Base-by-base conservation (phyloP, 1,284 basidiomycete species). In the Testicularia cyperi region DNA sequence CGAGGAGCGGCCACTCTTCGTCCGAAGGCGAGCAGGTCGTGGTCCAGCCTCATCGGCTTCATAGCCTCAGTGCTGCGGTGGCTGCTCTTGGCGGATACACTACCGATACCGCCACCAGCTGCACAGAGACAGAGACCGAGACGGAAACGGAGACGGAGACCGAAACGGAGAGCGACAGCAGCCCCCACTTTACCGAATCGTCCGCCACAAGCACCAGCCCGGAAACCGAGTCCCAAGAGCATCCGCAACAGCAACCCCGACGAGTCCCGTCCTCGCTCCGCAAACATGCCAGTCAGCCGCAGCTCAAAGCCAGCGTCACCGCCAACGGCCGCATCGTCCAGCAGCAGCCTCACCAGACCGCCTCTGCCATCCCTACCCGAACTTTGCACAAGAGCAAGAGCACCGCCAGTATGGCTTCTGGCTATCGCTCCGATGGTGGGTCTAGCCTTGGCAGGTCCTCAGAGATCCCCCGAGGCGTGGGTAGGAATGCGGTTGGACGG, bases 391-490 rank as follows among this genome's bases (percentile, higher is more conserved):
- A 60, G 21, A 62, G 61, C 41, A 44, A 28, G n/a, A 61, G 56
- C 35, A 47, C 46, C 18, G 41, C 48, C 2, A 57, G 42, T 21
- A 38, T 65, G 5, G 43, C 45, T 13, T 56, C 54, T 3, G 41
- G 40, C 15, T 56, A 57, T 20, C 44, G 49, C 14, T 62, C 49
- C 7, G 58, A 58, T 14, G 47, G 55, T 12, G 55, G 52, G 14
- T 66, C 63, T 3, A 61, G 56, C 19, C 44, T 69, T 1, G 65
- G 67, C 4, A 42, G 67, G 8, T 49, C 67, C 5, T 45, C 55
- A 1, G 67, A 69, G 22, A 68, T 69, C 24, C 43, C 55, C 7
- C 38, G 65, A 4, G 56, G 56, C 8, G 49, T 44, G 2, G 56
- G 48, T 18, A 44, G 56, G 5, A 29, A 60, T 1, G 30, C 18